These are phyloP conservation scores for Botrytis tulipae DNA, from an alignment of 2,329 filamentous ascomycete species.

Conservation along the genomic window DNA sequence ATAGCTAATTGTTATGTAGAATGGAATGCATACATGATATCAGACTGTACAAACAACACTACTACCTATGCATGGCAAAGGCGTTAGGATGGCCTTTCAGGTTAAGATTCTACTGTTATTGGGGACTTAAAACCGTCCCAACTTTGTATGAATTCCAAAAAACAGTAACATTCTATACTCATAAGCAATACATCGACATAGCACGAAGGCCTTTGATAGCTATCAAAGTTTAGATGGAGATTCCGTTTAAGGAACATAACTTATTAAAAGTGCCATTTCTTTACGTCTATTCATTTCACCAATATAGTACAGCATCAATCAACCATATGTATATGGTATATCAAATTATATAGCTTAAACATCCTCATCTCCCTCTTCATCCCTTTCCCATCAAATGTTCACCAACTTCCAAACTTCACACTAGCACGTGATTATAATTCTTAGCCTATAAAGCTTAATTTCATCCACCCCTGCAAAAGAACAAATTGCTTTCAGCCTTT, in stretches of 20 bases:
- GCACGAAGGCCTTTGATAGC: neutral
- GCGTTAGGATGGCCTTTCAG: slow-evolving; percentile 18
- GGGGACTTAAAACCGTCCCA: neutral
- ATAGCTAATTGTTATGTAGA: neutral
- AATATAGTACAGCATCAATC: neutral
- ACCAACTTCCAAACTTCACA: neutral
- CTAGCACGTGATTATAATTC: neutral
- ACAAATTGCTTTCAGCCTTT: slow-evolving; percentile 9
- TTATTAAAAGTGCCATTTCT: neutral
- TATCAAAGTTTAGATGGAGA: neutral
- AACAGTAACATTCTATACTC: neutral
- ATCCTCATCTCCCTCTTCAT: neutral
- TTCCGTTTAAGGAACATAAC: too few species aligned
- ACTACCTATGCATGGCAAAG: slow-evolving; percentile 22
- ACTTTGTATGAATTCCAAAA: neutral
- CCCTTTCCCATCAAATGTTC: neutral
- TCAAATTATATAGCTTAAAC: too few species aligned
- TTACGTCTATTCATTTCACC: neutral
- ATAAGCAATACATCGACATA: neutral
- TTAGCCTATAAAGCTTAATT: slow-evolving; percentile 10
- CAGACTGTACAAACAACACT: slow-evolving; percentile 5
- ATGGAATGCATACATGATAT: neutral
- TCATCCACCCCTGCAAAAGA: slow-evolving; percentile 7
- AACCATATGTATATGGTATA: neutral
- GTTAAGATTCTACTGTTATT: neutral